Evolutionary conservation across 2,329 filamentous ascomycete species (phyloP), one percentile per base, ranked within the genome.

Genomic region (Ciborinia camelliae): DNA sequence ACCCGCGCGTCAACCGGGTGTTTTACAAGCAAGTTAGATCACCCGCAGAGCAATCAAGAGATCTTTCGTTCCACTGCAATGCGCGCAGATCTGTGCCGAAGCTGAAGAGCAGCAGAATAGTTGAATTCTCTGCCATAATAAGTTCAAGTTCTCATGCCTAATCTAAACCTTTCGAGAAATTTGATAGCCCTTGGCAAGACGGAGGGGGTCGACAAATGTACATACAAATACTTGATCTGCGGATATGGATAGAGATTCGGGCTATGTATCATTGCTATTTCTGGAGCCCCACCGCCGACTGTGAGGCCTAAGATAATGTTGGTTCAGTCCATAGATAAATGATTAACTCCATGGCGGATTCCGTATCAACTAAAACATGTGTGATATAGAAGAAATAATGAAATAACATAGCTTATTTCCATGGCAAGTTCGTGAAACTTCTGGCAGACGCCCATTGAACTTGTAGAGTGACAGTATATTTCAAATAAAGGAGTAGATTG

Each of bases 1-100:
- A 2, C 20, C 7, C 0, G 4, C 3, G 12, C 0, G 15, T 32
- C 2, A 0, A 3, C 20, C 41, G 6, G 9, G 1, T n/a, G 10
- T 43, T 57, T 10, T 4, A 3, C 2, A 30, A 57, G 18, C 14
- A 18, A 43, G 9, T 30, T 30, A 30, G 8, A n/a, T 9, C 18
- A 3, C 30, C 2, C 18, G 26, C 9, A 14, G 10, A 32, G 26
- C 6, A 43, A 30, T 6, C 3, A 30, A 30, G 18, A 30, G 10
- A 5, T 1, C 14, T 30, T 7, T n/a, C 5, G 2, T 30, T 30
- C 4, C 15, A 20, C 4, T 35, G 12, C 8, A 32, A 23, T 23
- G 26, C 18, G 8, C 1, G 14, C 20, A 35, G 28, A 32, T 18
- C 2, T 8, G 1, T 7, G 7, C 14, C 9, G 6, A 3, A 12